These are phyloP conservation scores for Scutellaria galericulata DNA, from an alignment of 257 asterid genomes.

Conservation along the genomic window DNA sequence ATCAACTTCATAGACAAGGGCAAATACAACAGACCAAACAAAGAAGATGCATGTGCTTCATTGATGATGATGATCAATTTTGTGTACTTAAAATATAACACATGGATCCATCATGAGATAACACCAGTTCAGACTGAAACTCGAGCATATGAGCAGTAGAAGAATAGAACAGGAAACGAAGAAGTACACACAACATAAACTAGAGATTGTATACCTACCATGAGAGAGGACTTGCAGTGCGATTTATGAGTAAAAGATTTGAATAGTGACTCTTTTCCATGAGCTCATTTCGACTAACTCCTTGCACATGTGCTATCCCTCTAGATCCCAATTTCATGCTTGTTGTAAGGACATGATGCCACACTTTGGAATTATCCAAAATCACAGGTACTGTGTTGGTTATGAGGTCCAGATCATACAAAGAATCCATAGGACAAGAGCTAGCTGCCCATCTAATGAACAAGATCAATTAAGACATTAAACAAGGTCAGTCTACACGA, in stretches of 20 bases:
- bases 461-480: slow-evolving; percentile 20
- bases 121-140: not conserved
- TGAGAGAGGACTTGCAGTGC: slow-evolving; percentile 91
- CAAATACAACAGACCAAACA: slow-evolving; percentile 16
- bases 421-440: slow-evolving; percentile 78
- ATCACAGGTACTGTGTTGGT: slow-evolving; percentile 78
- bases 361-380: slow-evolving; percentile 79
- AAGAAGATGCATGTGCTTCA: slow-evolving; percentile 4
- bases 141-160: not conserved
- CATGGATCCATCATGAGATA: not conserved
- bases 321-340: slow-evolving; percentile 93
- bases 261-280: slow-evolving; percentile 59
- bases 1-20: slow-evolving; percentile 18
- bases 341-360: slow-evolving; percentile 86
- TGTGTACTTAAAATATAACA: not conserved
- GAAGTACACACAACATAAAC: slow-evolving; percentile 22
- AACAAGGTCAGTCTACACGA: not conserved
- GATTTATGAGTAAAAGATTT: slow-evolving; percentile 82
- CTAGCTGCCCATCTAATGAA: slow-evolving; percentile 75
- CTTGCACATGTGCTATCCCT: slow-evolving; percentile 86
- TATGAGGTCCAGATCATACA: slow-evolving; percentile 82
- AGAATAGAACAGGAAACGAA: slow-evolving; percentile 22
- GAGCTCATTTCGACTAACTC: slow-evolving; percentile 69
- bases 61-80: not conserved
- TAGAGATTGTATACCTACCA: slow-evolving; percentile 57